Percentiles rank a stretch among this genome's conserved stretches.
Evolutionary conservation across 768 basidiomycete genomes (phyloP).

Genomic region (Russula foetens): DNA sequence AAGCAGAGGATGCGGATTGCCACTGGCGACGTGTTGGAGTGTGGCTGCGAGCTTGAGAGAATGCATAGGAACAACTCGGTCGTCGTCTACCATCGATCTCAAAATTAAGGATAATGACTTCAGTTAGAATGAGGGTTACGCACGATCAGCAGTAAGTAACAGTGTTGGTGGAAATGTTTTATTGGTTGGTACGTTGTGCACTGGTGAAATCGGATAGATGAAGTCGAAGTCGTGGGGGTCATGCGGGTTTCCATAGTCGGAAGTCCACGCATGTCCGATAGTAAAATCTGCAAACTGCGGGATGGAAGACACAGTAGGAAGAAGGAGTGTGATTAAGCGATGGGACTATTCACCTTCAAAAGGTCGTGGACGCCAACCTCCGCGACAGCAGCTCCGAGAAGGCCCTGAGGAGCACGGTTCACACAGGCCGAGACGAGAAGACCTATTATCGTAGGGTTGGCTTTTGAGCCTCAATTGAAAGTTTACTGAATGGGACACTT

Average conservation of each 20-base stretch:
- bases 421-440: conserved; percentile 79
- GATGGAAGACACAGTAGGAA: not conserved
- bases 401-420: conserved; percentile 67
- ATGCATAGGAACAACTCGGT: conserved; percentile 81
- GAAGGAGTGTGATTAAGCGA: not conserved
- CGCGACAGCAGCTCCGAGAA: conserved; percentile 70
- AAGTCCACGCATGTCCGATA: conserved; percentile 70
- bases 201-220: conserved; percentile 68
- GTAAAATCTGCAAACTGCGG: conserved; percentile 66
- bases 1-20: conserved; percentile 67
- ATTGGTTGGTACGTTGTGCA: conserved; percentile 66
- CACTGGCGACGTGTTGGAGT: conserved; percentile 55
- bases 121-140: conserved; percentile 24
- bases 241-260: conserved; percentile 73
- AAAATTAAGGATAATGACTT: not conserved
- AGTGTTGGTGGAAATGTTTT: conserved; percentile 59
- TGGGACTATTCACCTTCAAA: conserved; percentile 45
- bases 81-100: conserved; percentile 47
- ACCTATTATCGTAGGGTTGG: conserved; percentile 32
- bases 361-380: conserved; percentile 80
- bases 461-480: not conserved
- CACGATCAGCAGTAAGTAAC: conserved; percentile 78
- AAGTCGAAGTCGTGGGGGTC: conserved; percentile 77
- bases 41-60: conserved; percentile 78
- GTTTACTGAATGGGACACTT: conserved; percentile 17